Evolutionary conservation across 257 asterid genomes (phyloP).

Genomic region (Lantana camara): DNA sequence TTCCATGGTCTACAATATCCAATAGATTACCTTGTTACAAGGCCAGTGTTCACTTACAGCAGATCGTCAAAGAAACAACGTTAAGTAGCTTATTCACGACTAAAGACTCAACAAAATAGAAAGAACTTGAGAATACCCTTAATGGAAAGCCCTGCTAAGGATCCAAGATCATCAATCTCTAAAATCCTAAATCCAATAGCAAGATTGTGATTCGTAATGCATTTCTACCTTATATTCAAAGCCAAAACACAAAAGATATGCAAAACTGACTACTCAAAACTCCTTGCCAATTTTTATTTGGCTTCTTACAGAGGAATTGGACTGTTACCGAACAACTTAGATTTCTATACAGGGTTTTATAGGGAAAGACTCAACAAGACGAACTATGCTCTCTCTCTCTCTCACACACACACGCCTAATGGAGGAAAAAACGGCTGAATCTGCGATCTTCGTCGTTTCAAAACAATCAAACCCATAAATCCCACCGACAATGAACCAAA

Average conservation of each 20-base stretch:
- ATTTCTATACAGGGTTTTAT: too few relatives aligned
- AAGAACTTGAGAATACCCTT: constrained; percentile 15
- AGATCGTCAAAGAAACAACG: background rate
- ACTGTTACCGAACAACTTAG: too few relatives aligned
- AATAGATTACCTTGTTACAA: background rate
- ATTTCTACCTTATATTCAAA: too few relatives aligned
- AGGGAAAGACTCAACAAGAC: constrained; percentile 1
- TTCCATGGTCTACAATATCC: constrained; percentile 13
- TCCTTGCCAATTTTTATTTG: too few relatives aligned
- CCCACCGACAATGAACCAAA: background rate
- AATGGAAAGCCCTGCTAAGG: background rate
- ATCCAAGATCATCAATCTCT: background rate
- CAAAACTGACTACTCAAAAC: too few relatives aligned
- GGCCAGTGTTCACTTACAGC: background rate
- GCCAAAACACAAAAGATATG: too few relatives aligned
- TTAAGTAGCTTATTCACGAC: background rate
- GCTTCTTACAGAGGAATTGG: too few relatives aligned
- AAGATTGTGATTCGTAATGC: background rate
- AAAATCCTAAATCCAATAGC: background rate
- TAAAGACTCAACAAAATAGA: background rate
- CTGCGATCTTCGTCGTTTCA: background rate
- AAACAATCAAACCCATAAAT: background rate
- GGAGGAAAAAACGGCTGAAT: too few relatives aligned
- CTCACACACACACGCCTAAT: too few relatives aligned
- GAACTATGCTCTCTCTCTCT: background rate